Percentiles rank a stretch among this genome's conserved stretches.
phyloP scores from a whole-genome alignment of 228 moss, liverwort and hornwort genomes.

The Sphagnum magellanicum region DNA sequence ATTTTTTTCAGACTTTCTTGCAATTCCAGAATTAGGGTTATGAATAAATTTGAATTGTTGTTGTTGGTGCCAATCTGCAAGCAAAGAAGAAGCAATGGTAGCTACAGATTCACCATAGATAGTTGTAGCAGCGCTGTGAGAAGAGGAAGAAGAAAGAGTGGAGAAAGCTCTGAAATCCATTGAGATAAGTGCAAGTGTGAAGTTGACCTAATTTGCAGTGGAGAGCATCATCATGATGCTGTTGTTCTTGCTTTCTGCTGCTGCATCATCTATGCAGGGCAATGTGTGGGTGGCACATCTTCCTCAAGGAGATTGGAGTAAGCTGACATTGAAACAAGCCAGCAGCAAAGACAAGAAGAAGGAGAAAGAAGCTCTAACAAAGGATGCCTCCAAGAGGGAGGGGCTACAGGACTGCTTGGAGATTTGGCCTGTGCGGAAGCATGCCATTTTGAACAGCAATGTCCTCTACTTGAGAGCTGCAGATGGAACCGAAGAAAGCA shows the following conservation, averaged over 20 bases:
- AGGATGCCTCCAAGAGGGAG: slow-evolving; percentile 58
- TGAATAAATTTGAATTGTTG: too few species aligned
- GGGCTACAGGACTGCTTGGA: slow-evolving; percentile 36
- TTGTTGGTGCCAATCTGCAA: background rate
- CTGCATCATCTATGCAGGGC: slow-evolving; percentile 39
- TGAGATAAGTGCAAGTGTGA: background rate
- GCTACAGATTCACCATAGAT: too few species aligned
- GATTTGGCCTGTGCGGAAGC: slow-evolving; percentile 70
- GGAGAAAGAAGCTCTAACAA: slow-evolving; percentile 40
- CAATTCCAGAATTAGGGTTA: too few species aligned
- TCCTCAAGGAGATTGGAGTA: slow-evolving; percentile 69
- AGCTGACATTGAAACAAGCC: slow-evolving; percentile 52
- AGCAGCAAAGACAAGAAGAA: slow-evolving; percentile 71
- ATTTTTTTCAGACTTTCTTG: too few species aligned
- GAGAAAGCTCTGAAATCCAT: too few species aligned
- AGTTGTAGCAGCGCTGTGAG: too few species aligned
- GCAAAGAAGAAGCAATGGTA: background rate
- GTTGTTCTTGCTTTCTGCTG: slow-evolving; percentile 4
- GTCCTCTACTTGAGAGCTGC: slow-evolving; percentile 47
- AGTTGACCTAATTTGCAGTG: background rate
- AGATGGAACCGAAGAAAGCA: slow-evolving; percentile 56
- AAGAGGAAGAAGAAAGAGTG: too few species aligned
- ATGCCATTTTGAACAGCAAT: slow-evolving; percentile 61
- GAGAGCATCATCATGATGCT: background rate
- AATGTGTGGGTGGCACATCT: slow-evolving; percentile 77